Percentiles rank a stretch among this genome's conserved stretches.
These are phyloP conservation scores for Aureobasidium melanogenum DNA, from an alignment of 2,329 filamentous ascomycete species.

Conservation along the genomic window DNA sequence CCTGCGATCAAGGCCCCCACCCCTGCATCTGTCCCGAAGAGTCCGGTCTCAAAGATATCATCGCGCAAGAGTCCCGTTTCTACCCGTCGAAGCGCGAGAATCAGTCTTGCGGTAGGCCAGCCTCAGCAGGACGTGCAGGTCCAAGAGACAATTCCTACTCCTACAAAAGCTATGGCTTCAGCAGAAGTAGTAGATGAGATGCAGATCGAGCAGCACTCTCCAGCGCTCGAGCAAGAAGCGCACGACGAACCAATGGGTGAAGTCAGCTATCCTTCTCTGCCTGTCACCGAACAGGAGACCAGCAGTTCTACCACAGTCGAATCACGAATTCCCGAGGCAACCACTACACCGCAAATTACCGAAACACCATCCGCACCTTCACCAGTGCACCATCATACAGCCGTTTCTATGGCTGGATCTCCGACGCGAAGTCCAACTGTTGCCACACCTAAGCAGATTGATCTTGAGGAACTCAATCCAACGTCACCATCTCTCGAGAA, in stretches of 20 bases:
- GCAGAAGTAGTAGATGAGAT: neutral
- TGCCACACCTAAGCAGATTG: slow-evolving; percentile 12
- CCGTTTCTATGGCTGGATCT: neutral
- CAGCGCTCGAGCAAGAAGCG: neutral
- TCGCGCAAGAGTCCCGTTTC: slow-evolving; percentile 8
- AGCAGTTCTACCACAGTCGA: neutral
- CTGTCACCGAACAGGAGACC: neutral
- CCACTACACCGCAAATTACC: slow-evolving; percentile 1
- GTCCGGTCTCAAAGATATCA: neutral
- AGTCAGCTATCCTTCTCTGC: slow-evolving; percentile 9
- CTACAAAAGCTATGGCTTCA: neutral
- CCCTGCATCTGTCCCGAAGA: neutral
- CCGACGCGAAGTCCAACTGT: neutral
- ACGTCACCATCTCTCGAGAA: slow-evolving; percentile 22
- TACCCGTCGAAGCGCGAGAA: neutral
- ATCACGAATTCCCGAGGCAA: neutral
- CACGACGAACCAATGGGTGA: neutral
- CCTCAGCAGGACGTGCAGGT: neutral
- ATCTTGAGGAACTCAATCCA: slow-evolving; percentile 12
- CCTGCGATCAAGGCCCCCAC: neutral
- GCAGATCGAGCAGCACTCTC: neutral
- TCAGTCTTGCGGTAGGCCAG: neutral
- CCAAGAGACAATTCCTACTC: neutral
- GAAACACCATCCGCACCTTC: neutral
- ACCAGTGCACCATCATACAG: neutral